A percentile compares a stretch with the other conserved stretches of the same genome.
Conservation (phyloP, 768 basidiomycete species). For the Serendipita sp. region DNA sequence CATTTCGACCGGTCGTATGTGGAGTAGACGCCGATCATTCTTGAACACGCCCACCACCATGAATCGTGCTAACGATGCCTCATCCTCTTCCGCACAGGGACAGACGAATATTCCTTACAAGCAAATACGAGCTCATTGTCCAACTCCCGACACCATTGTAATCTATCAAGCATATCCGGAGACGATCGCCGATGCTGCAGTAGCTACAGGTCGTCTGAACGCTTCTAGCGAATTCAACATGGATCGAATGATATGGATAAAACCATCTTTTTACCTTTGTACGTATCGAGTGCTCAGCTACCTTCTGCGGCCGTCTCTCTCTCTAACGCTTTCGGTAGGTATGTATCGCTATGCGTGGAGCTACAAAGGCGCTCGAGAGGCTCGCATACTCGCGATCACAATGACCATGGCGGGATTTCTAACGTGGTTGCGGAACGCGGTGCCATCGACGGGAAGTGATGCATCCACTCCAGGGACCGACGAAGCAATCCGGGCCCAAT, state of each 20-base stretch:
- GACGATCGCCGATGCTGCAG: not conserved
- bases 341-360: conserved; percentile 1
- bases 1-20: not conserved
- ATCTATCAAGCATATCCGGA: not conserved
- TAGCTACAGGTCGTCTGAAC: not conserved
- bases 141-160: not conserved
- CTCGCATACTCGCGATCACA: not conserved
- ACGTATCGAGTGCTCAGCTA: not conserved
- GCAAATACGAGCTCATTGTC: not conserved
- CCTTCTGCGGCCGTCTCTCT: too few species aligned
- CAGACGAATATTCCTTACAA: not conserved
- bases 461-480: too few species aligned
- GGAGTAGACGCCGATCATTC: too few species aligned
- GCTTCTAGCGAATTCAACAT: not conserved
- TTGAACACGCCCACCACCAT: too few species aligned
- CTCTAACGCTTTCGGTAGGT: not conserved
- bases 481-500: not conserved
- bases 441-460: not conserved
- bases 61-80: too few species aligned
- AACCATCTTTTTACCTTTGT: not conserved
- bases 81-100: too few species aligned
- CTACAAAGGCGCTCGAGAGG: not conserved
- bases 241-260: not conserved
- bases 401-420: not conserved
- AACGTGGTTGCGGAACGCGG: not conserved